phyloP scores from a whole-genome alignment of 2,329 filamentous ascomycete species.

The Aspergillus sp. region DNA sequence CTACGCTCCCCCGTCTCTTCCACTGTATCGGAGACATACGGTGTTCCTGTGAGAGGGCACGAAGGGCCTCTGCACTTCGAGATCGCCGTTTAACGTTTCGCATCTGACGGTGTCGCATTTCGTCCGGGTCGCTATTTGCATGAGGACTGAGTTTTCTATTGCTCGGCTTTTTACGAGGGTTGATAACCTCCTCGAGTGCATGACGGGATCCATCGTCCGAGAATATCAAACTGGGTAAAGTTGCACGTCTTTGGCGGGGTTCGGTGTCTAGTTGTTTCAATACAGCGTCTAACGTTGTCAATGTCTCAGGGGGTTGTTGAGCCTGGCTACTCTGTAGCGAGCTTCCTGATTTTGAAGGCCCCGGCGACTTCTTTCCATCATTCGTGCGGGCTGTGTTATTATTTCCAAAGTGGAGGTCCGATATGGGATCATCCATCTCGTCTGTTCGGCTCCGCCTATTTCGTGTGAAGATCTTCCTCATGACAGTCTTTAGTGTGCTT shows the following conservation, averaged over 20 bases:
- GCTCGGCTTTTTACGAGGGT: slow-evolving; percentile 18
- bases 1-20: slow-evolving; percentile 43
- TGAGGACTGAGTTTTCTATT: slow-evolving; percentile 13
- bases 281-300: slow-evolving; percentile 19
- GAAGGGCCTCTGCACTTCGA: slow-evolving; percentile 44
- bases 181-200: slow-evolving; percentile 24
- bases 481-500: slow-evolving; percentile 45
- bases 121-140: slow-evolving; percentile 19
- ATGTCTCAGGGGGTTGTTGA: slow-evolving; percentile 21
- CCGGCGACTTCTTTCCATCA: slow-evolving; percentile 18
- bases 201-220: slow-evolving; percentile 40
- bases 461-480: slow-evolving; percentile 45
- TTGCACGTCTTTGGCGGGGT: slow-evolving; percentile 40
- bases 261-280: slow-evolving; percentile 23
- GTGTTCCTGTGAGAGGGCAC: slow-evolving; percentile 34
- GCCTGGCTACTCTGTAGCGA: slow-evolving; percentile 25
- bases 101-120: slow-evolving; percentile 20
- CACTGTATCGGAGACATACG: slow-evolving; percentile 43
- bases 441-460: slow-evolving; percentile 37
- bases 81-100: slow-evolving; percentile 43
- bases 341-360: slow-evolving; percentile 26
- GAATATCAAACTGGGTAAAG: slow-evolving; percentile 46
- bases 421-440: slow-evolving; percentile 25
- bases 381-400: slow-evolving; percentile 11
- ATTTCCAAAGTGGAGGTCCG: slow-evolving; percentile 19